phyloP scores from a whole-genome alignment of 768 basidiomycete genomes.

The Lactarius sanguifluus region DNA sequence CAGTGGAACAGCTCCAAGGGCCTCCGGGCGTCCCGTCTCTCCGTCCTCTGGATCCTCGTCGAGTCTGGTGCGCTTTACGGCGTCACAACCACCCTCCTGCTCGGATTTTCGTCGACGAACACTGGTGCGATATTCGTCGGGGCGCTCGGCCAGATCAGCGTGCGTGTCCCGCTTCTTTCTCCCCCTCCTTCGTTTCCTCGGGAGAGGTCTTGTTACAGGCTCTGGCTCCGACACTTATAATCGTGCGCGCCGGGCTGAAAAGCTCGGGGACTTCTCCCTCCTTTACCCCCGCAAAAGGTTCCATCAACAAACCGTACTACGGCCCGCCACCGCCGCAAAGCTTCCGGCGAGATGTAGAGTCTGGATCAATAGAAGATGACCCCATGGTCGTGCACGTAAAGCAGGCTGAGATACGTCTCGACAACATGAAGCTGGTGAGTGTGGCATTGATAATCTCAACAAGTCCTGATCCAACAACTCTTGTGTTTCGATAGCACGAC shows the following conservation, averaged over 20 bases:
- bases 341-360: slow-evolving; percentile 1
- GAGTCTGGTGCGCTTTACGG: slow-evolving; percentile 25
- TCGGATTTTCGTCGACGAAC: slow-evolving; percentile 18
- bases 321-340: not conserved
- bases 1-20: not conserved
- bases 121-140: slow-evolving; percentile 6
- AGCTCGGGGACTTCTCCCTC: not conserved
- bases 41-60: slow-evolving; percentile 24
- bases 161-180: not conserved
- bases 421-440: not conserved
- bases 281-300: slow-evolving; percentile 4
- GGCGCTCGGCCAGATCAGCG: slow-evolving; percentile 23
- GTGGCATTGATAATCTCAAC: not conserved
- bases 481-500: not conserved
- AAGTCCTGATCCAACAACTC: not conserved
- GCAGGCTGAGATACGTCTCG: slow-evolving; percentile 11
- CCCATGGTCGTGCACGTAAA: slow-evolving; percentile 4
- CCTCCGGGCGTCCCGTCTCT: slow-evolving; percentile 3
- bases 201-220: not conserved
- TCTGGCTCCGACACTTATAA: slow-evolving; percentile 19
- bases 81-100: slow-evolving; percentile 9
- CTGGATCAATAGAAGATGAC: not conserved
- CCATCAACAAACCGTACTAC: not conserved
- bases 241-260: slow-evolving; percentile 16
- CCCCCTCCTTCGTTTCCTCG: not conserved